Percentiles rank a stretch among this genome's conserved stretches.
Evolutionary conservation across 495 filamentous ascomycete species (phyloP).

Genomic region (Bacidia rubella): DNA sequence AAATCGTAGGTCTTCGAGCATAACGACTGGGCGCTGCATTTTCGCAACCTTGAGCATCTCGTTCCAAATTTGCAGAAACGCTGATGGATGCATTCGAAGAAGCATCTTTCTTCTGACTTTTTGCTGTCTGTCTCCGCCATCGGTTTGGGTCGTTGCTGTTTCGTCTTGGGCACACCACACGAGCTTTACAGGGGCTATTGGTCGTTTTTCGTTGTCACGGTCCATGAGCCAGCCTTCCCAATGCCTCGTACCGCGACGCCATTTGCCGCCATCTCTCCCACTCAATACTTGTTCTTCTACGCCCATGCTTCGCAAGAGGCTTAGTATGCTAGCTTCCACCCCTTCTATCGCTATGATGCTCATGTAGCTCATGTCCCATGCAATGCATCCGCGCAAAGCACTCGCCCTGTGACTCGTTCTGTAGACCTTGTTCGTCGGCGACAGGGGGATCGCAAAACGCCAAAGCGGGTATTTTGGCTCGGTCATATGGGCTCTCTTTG

Average conservation of each 20-base stretch:
- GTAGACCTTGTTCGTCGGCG: conserved; percentile 79
- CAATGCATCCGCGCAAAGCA: conserved; percentile 50
- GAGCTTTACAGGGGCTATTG: conserved; percentile 65
- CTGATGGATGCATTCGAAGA: conserved; percentile 74
- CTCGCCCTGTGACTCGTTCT: conserved; percentile 74
- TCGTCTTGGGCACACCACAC: conserved; percentile 45
- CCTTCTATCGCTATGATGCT: conserved; percentile 74
- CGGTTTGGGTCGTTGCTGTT: conserved; percentile 5
- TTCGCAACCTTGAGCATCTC: conserved; percentile 58
- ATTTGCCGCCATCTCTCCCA: conserved; percentile 52
- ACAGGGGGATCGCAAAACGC: conserved; percentile 75
- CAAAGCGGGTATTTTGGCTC: conserved; percentile 64
- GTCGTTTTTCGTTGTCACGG: conserved; percentile 33
- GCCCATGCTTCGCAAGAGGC: conserved; percentile 49
- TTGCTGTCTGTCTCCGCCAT: conserved; percentile 25
- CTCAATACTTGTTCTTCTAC: conserved; percentile 44
- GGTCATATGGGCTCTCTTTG: conserved; percentile 82
- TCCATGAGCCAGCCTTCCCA: conserved; percentile 57
- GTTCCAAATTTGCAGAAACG: conserved; percentile 73
- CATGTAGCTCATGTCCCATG: conserved; percentile 95
- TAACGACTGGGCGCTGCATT: conserved; percentile 54
- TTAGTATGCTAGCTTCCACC: conserved; percentile 42
- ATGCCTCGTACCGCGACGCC: conserved; percentile 57
- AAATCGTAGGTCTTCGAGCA: conserved; percentile 80
- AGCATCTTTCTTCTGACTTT: conserved; percentile 46